phyloP scores from a whole-genome alignment of 805 yeast genomes.

The Metschnikowia arizonensis region DNA sequence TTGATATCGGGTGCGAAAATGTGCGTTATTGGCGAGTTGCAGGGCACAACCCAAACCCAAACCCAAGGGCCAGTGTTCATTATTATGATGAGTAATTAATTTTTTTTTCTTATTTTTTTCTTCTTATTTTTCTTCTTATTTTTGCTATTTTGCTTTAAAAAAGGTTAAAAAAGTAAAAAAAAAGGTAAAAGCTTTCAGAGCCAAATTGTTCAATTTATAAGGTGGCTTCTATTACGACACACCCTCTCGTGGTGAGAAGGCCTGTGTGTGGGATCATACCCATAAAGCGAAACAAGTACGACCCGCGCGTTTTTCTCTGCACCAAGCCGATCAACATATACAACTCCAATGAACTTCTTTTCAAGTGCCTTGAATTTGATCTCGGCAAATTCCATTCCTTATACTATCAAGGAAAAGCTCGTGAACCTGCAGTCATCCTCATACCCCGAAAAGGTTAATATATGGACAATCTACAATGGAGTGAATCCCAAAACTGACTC shows the following conservation, averaged over 20 bases:
- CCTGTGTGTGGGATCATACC: too few species aligned
- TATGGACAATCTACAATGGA: conserved; percentile 68
- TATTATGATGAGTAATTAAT: too few species aligned
- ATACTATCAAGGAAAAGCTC: conserved; percentile 46
- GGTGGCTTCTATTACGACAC: too few species aligned
- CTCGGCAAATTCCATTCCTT: conserved; percentile 58
- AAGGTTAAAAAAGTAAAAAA: too few species aligned
- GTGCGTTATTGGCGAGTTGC: neutral
- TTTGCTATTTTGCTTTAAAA: too few species aligned
- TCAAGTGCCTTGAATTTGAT: conserved; percentile 56
- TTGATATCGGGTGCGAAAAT: conserved; percentile 5
- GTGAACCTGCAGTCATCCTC: conserved; percentile 23
- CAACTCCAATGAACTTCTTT: conserved; percentile 57
- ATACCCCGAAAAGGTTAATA: conserved; percentile 28
- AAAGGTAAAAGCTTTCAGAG: too few species aligned
- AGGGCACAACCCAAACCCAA: neutral
- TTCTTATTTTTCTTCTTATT: too few species aligned
- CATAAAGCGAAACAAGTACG: neutral
- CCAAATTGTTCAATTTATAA: too few species aligned
- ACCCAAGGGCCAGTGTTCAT: neutral
- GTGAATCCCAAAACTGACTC: conserved; percentile 48
- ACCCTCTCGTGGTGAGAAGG: too few species aligned
- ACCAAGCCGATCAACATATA: neutral
- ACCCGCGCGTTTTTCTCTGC: conserved; percentile 4
- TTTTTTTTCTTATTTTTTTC: too few species aligned